Percentiles rank a stretch among this genome's conserved stretches.
Evolutionary conservation across 139 green algal genomes (phyloP).

Genomic region (Micractinium conductrix): DNA sequence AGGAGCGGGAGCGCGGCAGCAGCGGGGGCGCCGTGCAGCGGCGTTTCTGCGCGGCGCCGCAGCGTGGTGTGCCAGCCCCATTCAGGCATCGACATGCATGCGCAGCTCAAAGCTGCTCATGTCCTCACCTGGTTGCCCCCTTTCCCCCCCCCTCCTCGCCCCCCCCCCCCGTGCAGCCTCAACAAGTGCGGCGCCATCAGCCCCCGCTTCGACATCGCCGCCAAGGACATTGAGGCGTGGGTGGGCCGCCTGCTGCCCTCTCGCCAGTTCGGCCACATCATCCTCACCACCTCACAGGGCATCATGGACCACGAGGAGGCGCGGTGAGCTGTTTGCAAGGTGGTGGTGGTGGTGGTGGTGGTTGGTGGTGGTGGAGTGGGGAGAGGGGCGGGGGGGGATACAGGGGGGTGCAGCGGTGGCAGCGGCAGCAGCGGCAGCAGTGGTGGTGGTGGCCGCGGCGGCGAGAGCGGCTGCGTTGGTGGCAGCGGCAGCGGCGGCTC

Average conservation of each 20-base stretch:
- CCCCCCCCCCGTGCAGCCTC: constrained; percentile 59
- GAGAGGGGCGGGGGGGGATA: too few relatives aligned
- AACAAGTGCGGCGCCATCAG: constrained; percentile 99
- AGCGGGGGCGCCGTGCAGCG: too few relatives aligned
- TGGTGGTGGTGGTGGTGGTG: too few relatives aligned
- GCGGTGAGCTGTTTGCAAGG: too few relatives aligned
- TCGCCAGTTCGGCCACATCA: constrained; percentile 97
- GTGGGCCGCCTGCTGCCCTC: constrained; percentile 95
- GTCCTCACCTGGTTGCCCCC: not conserved
- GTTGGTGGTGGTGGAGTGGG: too few relatives aligned
- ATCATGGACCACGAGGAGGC: constrained; percentile 99
- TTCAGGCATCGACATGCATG: too few relatives aligned
- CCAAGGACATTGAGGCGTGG: constrained; percentile 92
- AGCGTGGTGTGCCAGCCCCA: too few relatives aligned
- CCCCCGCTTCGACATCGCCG: constrained; percentile 93
- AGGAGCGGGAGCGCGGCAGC: too few relatives aligned
- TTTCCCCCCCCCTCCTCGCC: too few relatives aligned
- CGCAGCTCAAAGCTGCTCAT: too few relatives aligned
- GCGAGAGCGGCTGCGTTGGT: not conserved
- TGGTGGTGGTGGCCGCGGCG: not conserved
- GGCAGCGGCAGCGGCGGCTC: too few relatives aligned
- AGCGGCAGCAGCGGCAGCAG: not conserved
- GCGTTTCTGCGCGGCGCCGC: too few relatives aligned
- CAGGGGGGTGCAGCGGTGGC: not conserved
- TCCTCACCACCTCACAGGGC: constrained; percentile 95